Percentiles rank a stretch among this genome's conserved stretches.
Conservation (phyloP, 495 filamentous ascomycete species). For the Patellaria atrata region DNA sequence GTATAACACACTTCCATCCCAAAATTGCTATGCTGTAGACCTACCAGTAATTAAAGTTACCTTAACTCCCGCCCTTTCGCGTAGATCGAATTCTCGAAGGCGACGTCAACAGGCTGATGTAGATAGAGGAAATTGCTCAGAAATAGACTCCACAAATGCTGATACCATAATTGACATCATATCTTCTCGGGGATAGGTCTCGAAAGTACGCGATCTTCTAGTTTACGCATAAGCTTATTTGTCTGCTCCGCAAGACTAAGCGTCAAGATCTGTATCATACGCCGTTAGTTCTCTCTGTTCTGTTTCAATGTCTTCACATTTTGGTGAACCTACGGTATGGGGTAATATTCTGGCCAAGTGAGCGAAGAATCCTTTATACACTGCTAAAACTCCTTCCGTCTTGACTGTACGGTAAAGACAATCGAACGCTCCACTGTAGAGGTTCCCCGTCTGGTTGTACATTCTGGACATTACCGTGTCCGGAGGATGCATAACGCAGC, state of each 20-base stretch:
- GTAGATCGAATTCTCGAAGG: too few relatives aligned
- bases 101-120: too few relatives aligned
- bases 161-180: too few relatives aligned
- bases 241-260: constrained; percentile 93
- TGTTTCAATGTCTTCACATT: neutral
- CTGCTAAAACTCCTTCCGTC: constrained; percentile 81
- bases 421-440: constrained; percentile 85
- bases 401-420: constrained; percentile 80
- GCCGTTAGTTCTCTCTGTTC: neutral
- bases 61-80: too few relatives aligned
- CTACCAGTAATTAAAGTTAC: too few relatives aligned
- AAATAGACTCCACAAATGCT: too few relatives aligned
- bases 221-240: constrained; percentile 69
- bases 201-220: constrained; percentile 55
- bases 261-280: constrained; percentile 52
- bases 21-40: too few relatives aligned
- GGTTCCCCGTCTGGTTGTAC: constrained; percentile 97
- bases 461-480: constrained; percentile 98
- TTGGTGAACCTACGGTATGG: constrained; percentile 50
- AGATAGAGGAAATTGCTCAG: too few relatives aligned
- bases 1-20: too few relatives aligned
- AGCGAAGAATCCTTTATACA: constrained; percentile 96
- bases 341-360: constrained; percentile 89
- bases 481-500: constrained; percentile 95
- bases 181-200: constrained; percentile 34